A percentile compares a stretch with the other conserved stretches of the same genome.
These are phyloP conservation scores for Mrakia frigida DNA, from an alignment of 768 basidiomycete genomes.

Conservation along the genomic window DNA sequence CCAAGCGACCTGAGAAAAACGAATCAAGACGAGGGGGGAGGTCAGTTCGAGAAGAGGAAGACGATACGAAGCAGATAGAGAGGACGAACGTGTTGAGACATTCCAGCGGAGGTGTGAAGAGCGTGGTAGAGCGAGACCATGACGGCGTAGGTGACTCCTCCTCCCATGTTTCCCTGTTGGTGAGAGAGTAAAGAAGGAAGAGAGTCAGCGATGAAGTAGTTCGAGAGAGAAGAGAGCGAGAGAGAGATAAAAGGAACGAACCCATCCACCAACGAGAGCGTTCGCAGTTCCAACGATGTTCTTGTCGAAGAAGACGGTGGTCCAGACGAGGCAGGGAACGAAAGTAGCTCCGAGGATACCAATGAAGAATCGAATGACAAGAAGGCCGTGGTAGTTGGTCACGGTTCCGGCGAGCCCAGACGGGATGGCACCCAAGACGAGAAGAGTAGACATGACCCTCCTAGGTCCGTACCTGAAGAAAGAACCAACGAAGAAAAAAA, in stretches of 20 bases:
- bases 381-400: conserved; percentile 46
- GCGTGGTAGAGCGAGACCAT: conserved; percentile 55
- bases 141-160: conserved; percentile 54
- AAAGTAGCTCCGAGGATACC: conserved; percentile 54
- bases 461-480: conserved; percentile 48
- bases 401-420: conserved; percentile 57
- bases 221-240: conserved; percentile 47
- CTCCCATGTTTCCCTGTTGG: conserved; percentile 38
- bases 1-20: conserved; percentile 52
- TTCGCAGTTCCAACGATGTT: conserved; percentile 51
- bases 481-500: too few species aligned
- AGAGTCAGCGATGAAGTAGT: too few species aligned
- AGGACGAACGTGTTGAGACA: background rate
- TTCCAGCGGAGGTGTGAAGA: conserved; percentile 39
- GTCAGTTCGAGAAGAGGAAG: background rate
- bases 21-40: conserved; percentile 9
- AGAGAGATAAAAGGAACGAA: conserved; percentile 51
- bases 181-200: background rate
- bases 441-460: conserved; percentile 54
- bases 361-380: conserved; percentile 53
- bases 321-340: conserved; percentile 56
- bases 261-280: conserved; percentile 56
- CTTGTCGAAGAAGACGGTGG: conserved; percentile 59
- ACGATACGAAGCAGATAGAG: background rate
- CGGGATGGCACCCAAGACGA: conserved; percentile 56